Evolutionary conservation across 768 basidiomycete genomes (phyloP), one percentile per base, ranked within the genome.

Genomic region (Lyophyllum shimeji): DNA sequence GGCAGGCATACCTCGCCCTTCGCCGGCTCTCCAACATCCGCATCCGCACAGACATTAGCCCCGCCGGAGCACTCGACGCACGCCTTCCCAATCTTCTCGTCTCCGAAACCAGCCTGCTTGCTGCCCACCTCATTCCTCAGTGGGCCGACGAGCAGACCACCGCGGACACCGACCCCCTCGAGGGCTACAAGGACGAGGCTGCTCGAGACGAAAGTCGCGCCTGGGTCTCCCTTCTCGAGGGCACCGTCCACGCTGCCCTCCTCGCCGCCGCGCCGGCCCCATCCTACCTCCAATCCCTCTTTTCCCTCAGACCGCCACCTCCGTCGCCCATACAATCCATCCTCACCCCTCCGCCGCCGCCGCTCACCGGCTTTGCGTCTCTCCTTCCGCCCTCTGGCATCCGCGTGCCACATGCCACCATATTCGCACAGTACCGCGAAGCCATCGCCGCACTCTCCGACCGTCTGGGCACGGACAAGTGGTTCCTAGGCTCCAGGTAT

Each of bases 1-100:
- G 91, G 91, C 92, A 94, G 69, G 89, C 92, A 0, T 92, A 88
- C 62, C 76, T 90, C 46, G 86, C 86, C 23, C 82, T 87, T 46
- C 85, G 88, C 55, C 84, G 82, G 7, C 65, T 89, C 56, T 65
- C 63, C 18, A 59, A 68, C 62, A 70, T 90, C 52, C 71, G 69
- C 20, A 67, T 92, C 13, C 82, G 89, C 43, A 88, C 82, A 73
- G 87, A 93, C 69, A 75, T 94, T 25, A 67, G 80, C 15, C 75
- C 82, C 21, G 84, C 89, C 50, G 92, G 92, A 31, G 87, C 83
- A 5, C 70, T 90, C 37, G 87, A 83, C 55, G 79, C 77, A 2
- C 77, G 84, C 17, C 78, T 94, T 5, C 92, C 92, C 0, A 85
- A 85, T 61, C 71, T 94, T 27, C 86, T 86, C 47, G 74, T 85